Evolutionary conservation across 2,329 filamentous ascomycete species (phyloP).

Genomic region (Chrysoporthe puriensis): DNA sequence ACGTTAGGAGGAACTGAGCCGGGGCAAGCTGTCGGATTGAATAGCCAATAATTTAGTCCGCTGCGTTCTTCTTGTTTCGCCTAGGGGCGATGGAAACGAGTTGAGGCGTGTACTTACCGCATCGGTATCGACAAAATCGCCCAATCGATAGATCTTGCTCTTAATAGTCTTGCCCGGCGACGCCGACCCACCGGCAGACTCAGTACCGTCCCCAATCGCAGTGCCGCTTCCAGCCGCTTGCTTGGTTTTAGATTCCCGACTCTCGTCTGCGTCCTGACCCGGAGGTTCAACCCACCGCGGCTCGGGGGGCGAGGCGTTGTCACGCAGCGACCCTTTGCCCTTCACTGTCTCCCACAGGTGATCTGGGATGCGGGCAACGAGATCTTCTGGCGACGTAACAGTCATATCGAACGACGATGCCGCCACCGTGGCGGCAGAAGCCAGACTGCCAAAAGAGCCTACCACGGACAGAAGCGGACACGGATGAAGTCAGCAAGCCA

Average conservation of each 20-base stretch:
- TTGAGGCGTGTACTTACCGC: conserved; percentile 36
- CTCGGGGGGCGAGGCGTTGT: conserved; percentile 8
- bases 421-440: conserved; percentile 50
- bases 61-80: too few relatives aligned
- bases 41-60: too few relatives aligned
- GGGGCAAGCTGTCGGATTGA: conserved; percentile 41
- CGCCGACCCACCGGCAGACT: neutral
- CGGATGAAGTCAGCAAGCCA: too few relatives aligned
- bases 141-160: conserved; percentile 44
- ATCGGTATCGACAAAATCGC: conserved; percentile 51
- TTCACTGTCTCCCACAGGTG: conserved; percentile 31
- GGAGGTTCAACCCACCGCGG: conserved; percentile 28
- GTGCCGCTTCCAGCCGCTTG: neutral
- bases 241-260: neutral
- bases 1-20: conserved; percentile 40
- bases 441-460: conserved; percentile 48
- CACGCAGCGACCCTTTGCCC: conserved; percentile 30
- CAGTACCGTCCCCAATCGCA: neutral
- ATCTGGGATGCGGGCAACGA: conserved; percentile 36
- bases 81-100: conserved; percentile 1
- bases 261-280: neutral
- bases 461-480: too few relatives aligned
- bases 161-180: conserved; percentile 29
- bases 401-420: conserved; percentile 51
- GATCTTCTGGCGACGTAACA: conserved; percentile 42